Percentiles rank a stretch among this genome's conserved stretches.
These are phyloP conservation scores for Fusarium irregulare DNA, from an alignment of 2,329 filamentous ascomycete genomes.

Conservation along the genomic window DNA sequence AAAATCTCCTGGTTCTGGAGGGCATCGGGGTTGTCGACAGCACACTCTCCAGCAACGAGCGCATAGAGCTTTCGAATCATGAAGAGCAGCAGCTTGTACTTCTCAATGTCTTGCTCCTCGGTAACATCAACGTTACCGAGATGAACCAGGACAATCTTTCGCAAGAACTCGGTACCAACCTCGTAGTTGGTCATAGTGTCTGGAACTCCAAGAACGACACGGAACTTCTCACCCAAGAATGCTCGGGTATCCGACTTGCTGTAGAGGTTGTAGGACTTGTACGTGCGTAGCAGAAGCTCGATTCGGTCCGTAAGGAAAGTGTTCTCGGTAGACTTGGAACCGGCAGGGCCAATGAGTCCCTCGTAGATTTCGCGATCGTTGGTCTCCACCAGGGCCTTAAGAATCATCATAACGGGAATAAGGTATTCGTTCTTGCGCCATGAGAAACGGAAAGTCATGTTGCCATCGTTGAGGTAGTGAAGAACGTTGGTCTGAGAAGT, in stretches of 20 bases:
- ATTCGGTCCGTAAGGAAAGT: conserved; percentile 96
- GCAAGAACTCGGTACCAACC: conserved; percentile 89
- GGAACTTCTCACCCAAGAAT: conserved; percentile 91
- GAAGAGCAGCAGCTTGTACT: conserved; percentile 92
- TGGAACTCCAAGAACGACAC: conserved; percentile 84
- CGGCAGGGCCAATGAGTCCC: conserved; percentile 82
- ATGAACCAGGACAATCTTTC: conserved; percentile 91
- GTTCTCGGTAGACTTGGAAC: conserved; percentile 82
- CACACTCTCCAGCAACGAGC: conserved; percentile 90
- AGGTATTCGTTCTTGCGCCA: conserved; percentile 98
- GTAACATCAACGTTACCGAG: conserved; percentile 87
- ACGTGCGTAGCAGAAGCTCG: conserved; percentile 90
- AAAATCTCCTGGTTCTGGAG: conserved; percentile 96
- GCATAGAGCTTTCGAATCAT: conserved; percentile 97
- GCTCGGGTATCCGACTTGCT: conserved; percentile 83
- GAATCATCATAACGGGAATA: conserved; percentile 94
- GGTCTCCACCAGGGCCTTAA: conserved; percentile 94
- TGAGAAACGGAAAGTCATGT: conserved; percentile 96
- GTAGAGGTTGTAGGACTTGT: conserved; percentile 90
- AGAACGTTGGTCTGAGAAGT: conserved; percentile 97
- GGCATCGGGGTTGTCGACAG: conserved; percentile 95
- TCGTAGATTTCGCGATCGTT: conserved; percentile 98
- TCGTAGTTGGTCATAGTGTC: conserved; percentile 89
- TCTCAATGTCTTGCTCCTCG: conserved; percentile 86
- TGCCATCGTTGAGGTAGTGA: conserved; percentile 95